Percentiles rank a stretch among this genome's conserved stretches.
Evolutionary conservation across 2,329 filamentous ascomycete species (phyloP).

Genomic region (Colletotrichum viniferum): DNA sequence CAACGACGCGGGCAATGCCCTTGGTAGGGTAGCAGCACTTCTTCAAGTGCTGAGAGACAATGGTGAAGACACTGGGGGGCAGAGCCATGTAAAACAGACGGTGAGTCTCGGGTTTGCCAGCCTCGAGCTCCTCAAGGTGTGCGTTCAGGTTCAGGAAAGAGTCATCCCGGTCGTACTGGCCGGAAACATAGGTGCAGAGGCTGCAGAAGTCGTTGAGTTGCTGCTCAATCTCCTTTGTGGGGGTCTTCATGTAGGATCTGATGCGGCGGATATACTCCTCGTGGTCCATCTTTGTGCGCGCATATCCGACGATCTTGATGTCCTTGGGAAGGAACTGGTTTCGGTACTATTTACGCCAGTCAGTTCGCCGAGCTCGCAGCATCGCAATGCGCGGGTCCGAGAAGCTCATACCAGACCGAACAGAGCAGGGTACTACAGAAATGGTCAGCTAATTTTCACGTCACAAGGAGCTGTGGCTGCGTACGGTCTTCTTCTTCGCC

Average conservation of each 20-base stretch:
- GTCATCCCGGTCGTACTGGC: conserved; percentile 97
- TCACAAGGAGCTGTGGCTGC: not conserved
- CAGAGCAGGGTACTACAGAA: conserved; percentile 83
- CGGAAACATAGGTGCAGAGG: conserved; percentile 92
- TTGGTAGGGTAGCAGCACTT: conserved; percentile 92
- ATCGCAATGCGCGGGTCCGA: not conserved
- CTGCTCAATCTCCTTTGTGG: conserved; percentile 95
- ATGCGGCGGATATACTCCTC: conserved; percentile 93
- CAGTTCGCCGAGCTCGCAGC: not conserved
- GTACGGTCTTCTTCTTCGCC: conserved; percentile 99
- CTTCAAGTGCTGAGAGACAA: conserved; percentile 96
- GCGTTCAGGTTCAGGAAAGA: conserved; percentile 86
- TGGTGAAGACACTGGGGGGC: conserved; percentile 96
- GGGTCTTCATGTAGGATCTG: conserved; percentile 98
- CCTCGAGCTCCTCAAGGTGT: conserved; percentile 85
- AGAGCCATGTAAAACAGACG: conserved; percentile 99
- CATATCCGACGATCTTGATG: conserved; percentile 97
- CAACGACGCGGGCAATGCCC: conserved; percentile 92
- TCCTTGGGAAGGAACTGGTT: conserved; percentile 99
- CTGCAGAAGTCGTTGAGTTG: conserved; percentile 89
- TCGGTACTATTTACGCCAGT: conserved; percentile 70
- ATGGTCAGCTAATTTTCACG: conserved; percentile 29
- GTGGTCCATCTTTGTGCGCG: conserved; percentile 98
- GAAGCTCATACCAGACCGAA: conserved; percentile 85
- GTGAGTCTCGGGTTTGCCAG: conserved; percentile 81